Evolutionary conservation across 495 filamentous ascomycete genomes (phyloP).

Genomic region (Bryoglossum gracile): DNA sequence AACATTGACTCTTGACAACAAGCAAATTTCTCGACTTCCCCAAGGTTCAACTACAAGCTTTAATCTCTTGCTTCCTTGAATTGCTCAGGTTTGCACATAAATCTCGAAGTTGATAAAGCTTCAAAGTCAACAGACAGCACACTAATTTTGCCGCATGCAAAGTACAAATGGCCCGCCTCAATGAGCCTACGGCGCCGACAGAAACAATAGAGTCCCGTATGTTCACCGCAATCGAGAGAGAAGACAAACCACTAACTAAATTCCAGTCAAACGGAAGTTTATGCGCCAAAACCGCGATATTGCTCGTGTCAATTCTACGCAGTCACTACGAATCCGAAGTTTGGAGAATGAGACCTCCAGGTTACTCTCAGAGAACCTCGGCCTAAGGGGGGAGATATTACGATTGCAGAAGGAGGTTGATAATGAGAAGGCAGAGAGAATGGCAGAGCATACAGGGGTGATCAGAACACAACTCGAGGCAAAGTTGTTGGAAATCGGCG

Average conservation of each 20-base stretch:
- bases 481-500: slow-evolving; percentile 59
- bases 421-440: slow-evolving; percentile 35
- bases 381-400: slow-evolving; percentile 70
- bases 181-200: slow-evolving; percentile 62
- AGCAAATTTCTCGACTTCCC: neutral
- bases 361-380: slow-evolving; percentile 79
- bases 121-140: neutral
- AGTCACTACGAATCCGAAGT: slow-evolving; percentile 80
- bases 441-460: slow-evolving; percentile 56
- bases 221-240: slow-evolving; percentile 29
- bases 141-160: slow-evolving; percentile 19
- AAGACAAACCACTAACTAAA: slow-evolving; percentile 1
- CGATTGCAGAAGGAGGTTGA: slow-evolving; percentile 61
- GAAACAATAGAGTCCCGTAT: slow-evolving; percentile 78
- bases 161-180: slow-evolving; percentile 74
- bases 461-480: slow-evolving; percentile 63
- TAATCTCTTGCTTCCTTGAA: too few relatives aligned
- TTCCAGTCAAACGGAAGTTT: slow-evolving; percentile 74
- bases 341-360: slow-evolving; percentile 80
- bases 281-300: slow-evolving; percentile 93
- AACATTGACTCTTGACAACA: slow-evolving; percentile 7
- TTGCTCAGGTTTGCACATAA: neutral
- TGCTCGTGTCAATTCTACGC: slow-evolving; percentile 80
- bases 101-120: neutral
- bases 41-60: too few relatives aligned